A percentile compares a stretch with the other conserved stretches of the same genome.
These are phyloP conservation scores for Daldinia sp. DNA, from an alignment of 2,329 filamentous ascomycete species.

Conservation along the genomic window DNA sequence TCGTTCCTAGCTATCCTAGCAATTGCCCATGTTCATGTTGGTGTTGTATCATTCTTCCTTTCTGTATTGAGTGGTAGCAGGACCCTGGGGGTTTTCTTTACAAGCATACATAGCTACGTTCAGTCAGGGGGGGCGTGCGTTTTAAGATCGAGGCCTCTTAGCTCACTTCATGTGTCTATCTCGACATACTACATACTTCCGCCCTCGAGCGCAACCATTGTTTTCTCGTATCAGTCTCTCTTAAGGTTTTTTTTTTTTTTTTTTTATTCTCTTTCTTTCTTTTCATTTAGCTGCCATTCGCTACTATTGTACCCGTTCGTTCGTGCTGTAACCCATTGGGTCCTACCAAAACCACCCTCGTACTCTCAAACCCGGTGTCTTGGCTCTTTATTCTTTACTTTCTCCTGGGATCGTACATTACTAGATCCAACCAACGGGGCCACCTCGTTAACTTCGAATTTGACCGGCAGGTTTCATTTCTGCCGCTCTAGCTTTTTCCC, in stretches of 20 bases:
- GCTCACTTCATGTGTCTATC: conserved; percentile 36
- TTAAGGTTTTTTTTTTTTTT: conserved; percentile 24
- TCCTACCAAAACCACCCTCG: conserved; percentile 37
- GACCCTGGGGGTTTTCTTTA: conserved; percentile 13
- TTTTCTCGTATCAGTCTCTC: conserved; percentile 43
- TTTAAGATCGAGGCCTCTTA: conserved; percentile 39
- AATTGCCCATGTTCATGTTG: conserved; percentile 21
- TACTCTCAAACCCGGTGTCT: conserved; percentile 40
- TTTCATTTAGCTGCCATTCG: conserved; percentile 40
- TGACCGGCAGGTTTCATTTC: conserved; percentile 52
- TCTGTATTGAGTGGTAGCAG: conserved; percentile 35
- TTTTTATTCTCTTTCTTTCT: no score
- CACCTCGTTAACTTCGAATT: conserved; percentile 46
- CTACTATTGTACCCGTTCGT: conserved; percentile 47
- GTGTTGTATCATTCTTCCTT: conserved; percentile 28
- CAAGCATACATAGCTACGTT: conserved; percentile 41
- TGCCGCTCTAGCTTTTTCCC: conserved; percentile 51
- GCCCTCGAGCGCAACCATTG: conserved; percentile 43
- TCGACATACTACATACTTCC: conserved; percentile 34
- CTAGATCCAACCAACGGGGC: conserved; percentile 48
- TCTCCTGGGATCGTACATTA: conserved; percentile 47
- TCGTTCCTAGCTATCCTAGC: neutral
- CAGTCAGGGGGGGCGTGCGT: conserved; percentile 18
- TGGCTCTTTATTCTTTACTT: conserved; percentile 45
- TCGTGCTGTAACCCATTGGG: conserved; percentile 48